phyloP scores from a whole-genome alignment of 345 rosid species.

The Arabidopsis thaliana region TAIR10.1 NC_003074.8:10224001-10224500 shows the following conservation, averaged over 20 bases:
- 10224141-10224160: neutral
- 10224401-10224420: neutral
- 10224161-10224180: neutral
- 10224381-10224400: neutral
- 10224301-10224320: conserved; percentile 9
- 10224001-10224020: conserved; percentile 53
- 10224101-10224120: neutral
- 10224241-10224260: neutral
- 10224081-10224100: neutral
- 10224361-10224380: neutral
- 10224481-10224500: neutral
- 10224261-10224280: neutral
- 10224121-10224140: neutral
- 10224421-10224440: neutral
- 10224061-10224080: conserved; percentile 38
- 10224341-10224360: neutral
- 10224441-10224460: neutral
- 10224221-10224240: too few relatives aligned
- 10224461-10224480: conserved; percentile 3
- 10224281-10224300: neutral
- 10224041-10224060: conserved; percentile 63
- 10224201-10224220: neutral
- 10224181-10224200: neutral
- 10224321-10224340: neutral
- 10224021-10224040: conserved; percentile 61